Conservation (phyloP, 1,284 basidiomycete species). For the Boletus holoroseus region DNA sequence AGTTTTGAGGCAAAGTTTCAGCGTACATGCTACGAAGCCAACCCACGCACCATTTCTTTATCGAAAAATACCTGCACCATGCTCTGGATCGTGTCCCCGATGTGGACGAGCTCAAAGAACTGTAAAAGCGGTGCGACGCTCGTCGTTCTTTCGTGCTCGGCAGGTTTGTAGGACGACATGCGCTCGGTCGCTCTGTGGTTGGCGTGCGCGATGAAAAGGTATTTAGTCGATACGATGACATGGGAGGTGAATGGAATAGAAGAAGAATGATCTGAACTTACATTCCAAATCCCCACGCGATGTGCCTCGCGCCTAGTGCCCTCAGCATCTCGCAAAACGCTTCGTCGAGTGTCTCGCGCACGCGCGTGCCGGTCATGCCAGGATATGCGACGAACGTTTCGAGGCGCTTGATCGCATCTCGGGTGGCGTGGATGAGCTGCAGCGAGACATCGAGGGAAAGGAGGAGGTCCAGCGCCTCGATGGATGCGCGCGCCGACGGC, state of each 20-base stretch:
- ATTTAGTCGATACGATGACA: background rate
- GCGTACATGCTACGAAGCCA: background rate
- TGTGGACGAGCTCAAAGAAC: constrained; percentile 96
- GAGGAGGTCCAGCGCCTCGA: constrained; percentile 65
- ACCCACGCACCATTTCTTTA: constrained; percentile 71
- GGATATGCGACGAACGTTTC: constrained; percentile 88
- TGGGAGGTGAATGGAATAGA: background rate
- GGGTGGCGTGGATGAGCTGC: constrained; percentile 87
- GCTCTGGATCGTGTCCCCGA: constrained; percentile 95
- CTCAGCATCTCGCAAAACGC: constrained; percentile 82
- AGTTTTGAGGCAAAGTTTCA: background rate
- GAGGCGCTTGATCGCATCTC: constrained; percentile 86
- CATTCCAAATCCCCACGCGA: constrained; percentile 80
- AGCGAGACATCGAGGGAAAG: constrained; percentile 89
- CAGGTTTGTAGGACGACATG: constrained; percentile 84
- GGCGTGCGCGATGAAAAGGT: background rate
- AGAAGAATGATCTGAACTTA: constrained; percentile 37
- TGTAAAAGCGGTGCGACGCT: constrained; percentile 89
- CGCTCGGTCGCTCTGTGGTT: constrained; percentile 66
- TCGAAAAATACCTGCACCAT: constrained; percentile 99
- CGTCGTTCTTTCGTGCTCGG: constrained; percentile 71
- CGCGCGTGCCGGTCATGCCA: constrained; percentile 73
- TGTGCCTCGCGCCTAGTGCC: constrained; percentile 74
- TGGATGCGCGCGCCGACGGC: background rate
- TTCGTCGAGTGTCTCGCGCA: constrained; percentile 88